Conservation (phyloP, 495 filamentous ascomycete genomes). For the Hyaloscypha bicolor region DNA sequence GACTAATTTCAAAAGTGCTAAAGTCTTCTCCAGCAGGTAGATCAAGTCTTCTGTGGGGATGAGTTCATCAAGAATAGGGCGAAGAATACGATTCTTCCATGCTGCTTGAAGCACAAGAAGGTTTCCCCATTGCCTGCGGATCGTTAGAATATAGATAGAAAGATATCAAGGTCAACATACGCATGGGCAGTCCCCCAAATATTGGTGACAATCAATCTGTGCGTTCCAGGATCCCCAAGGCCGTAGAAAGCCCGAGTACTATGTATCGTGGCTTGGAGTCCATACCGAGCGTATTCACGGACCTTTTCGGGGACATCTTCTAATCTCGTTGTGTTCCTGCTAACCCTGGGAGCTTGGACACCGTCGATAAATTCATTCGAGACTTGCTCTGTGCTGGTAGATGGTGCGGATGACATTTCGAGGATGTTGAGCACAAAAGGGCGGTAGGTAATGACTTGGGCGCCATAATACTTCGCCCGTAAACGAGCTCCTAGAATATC, state of each 20-base stretch:
- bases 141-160: conserved; percentile 18
- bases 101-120: conserved; percentile 84
- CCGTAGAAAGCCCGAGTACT: conserved; percentile 89
- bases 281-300: conserved; percentile 53
- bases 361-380: conserved; percentile 9
- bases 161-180: conserved; percentile 59
- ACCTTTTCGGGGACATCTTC: conserved; percentile 50
- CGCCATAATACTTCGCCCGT: conserved; percentile 93
- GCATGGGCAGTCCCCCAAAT: conserved; percentile 95
- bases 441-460: conserved; percentile 84
- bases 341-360: conserved; percentile 38
- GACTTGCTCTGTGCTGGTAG: conserved; percentile 15
- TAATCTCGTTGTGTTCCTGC: conserved; percentile 24
- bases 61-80: conserved; percentile 57
- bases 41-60: conserved; percentile 54
- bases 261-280: conserved; percentile 74
- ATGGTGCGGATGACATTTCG: conserved; percentile 36
- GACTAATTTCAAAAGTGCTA: conserved; percentile 65
- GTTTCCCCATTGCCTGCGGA: conserved; percentile 89
- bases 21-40: conserved; percentile 63
- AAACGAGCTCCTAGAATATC: conserved; percentile 86
- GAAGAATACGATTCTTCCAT: conserved; percentile 61
- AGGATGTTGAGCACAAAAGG: conserved; percentile 74
- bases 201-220: conserved; percentile 84
- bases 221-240: conserved; percentile 46